Base-by-base conservation (phyloP, 2,329 filamentous ascomycete species). In the Dactylonectria macrodidyma region DNA sequence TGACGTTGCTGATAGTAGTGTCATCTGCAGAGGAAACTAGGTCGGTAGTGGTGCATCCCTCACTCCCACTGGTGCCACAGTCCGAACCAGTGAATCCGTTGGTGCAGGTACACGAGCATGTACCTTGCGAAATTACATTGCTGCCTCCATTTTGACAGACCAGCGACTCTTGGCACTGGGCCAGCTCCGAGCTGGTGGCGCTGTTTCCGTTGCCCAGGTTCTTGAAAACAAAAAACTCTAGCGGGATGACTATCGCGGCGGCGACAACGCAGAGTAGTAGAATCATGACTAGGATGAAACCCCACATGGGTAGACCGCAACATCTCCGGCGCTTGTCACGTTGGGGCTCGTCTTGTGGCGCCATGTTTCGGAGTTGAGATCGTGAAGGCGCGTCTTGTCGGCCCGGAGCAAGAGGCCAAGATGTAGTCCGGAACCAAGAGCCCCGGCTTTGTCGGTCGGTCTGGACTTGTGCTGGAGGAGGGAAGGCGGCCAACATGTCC, bases 61-160 rank as follows among this genome's bases (percentile, higher is more conserved):
- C 80, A 1, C 84, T 79, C 56, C 84, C 84, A 2, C 81, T 78
- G 26, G 80, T 78, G 5, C 84, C 85, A 76, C 88, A 90, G 66
- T 87, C 84, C 24, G 82, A 81, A 14, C 88, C 87, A 0, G 93
- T 95, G 78, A 95, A 98, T 1, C 95, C 94, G 75, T 96, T 95
- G 24, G 92, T 90, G 81, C 95, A 99, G 50, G 98, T 90, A 78
- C 95, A 99, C 12, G 91, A 92, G 81, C 95, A 98, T 22, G 87
- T 84, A 3, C 89, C 88, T 64, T 89, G 85, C 16, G 87, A 89
- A 22, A 94, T 81, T 16, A 95, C 88, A 62, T 91, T 95, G 19
- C 91, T 90, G 33, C 95, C 95, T 10, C 94, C 94, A 71, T 98
- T 97, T 59, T 88, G 83, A 77, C 95, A 98, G 0, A 85, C 86